These are phyloP conservation scores for Phalaenopsis hybrid DNA, from an alignment of 116 monocot species.

Conservation along the genomic window DNA sequence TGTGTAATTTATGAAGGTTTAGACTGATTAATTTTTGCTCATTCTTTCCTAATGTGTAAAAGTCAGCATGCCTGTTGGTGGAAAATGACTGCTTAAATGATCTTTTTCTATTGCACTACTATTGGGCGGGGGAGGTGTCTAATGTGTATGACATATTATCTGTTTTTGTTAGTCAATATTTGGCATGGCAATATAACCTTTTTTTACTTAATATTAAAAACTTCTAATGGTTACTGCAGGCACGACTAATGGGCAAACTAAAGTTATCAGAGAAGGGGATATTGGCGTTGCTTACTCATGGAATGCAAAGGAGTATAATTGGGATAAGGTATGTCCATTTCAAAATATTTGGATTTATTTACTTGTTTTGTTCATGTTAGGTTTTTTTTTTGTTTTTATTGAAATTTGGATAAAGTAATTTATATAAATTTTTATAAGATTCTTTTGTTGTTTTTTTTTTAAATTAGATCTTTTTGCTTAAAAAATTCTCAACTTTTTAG, in stretches of 20 bases:
- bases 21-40: too few relatives aligned
- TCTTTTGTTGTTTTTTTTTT: too few relatives aligned
- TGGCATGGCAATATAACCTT: background rate
- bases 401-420: too few relatives aligned
- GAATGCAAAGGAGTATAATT: conserved; percentile 68
- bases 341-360: background rate
- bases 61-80: too few relatives aligned
- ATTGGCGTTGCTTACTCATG: conserved; percentile 97
- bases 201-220: background rate
- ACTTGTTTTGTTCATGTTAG: background rate
- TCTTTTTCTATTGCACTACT: too few relatives aligned
- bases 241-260: conserved; percentile 69
- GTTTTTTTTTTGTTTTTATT: background rate
- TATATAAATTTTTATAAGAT: too few relatives aligned
- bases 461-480: too few relatives aligned
- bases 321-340: conserved; percentile 68
- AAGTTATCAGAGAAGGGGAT: conserved; percentile 91
- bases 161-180: background rate
- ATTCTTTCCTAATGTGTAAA: too few relatives aligned
- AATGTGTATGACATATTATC: background rate
- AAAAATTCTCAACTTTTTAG: too few relatives aligned
- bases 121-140: too few relatives aligned
- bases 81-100: too few relatives aligned
- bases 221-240: conserved; percentile 29
- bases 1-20: too few relatives aligned